phyloP scores from a whole-genome alignment of 148 eudicot species.

The Spergularia bocconei region DNA sequence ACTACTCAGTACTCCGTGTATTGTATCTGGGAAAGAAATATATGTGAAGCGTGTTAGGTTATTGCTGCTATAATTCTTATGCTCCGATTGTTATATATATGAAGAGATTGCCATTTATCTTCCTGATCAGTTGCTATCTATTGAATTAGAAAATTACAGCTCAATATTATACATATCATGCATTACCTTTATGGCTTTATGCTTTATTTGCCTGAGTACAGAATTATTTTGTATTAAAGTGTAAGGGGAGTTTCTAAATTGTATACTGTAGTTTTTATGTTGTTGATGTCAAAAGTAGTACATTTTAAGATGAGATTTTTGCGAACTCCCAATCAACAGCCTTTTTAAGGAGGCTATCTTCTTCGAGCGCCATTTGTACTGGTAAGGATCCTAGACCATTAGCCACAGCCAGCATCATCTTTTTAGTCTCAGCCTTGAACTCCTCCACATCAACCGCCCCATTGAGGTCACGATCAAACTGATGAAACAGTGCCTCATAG shows the following conservation, averaged over 20 bases:
- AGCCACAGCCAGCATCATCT: conserved; percentile 28
- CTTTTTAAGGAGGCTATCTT: conserved; percentile 21
- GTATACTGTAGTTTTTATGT: neutral
- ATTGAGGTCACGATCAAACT: conserved; percentile 19
- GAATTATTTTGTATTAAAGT: too few relatives aligned
- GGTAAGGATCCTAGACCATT: conserved; percentile 24
- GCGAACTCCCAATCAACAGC: conserved; percentile 22
- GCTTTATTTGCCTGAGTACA: too few relatives aligned
- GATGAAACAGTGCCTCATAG: conserved; percentile 19
- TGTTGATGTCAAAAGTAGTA: neutral
- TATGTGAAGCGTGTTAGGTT: too few relatives aligned
- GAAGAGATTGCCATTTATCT: neutral
- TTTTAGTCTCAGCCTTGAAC: conserved; percentile 22
- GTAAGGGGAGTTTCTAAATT: too few relatives aligned
- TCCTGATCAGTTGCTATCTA: neutral
- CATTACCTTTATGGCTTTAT: too few relatives aligned
- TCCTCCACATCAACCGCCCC: conserved; percentile 19
- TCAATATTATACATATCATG: neutral
- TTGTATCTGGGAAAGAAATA: too few relatives aligned
- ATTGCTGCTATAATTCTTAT: too few relatives aligned
- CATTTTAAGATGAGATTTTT: conserved; percentile 2
- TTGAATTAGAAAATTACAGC: neutral
- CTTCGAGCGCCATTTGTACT: conserved; percentile 23
- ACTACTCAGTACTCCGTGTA: too few relatives aligned
- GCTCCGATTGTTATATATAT: neutral